These are phyloP conservation scores for Aspergillus chevalieri DNA, from an alignment of 2,329 filamentous ascomycete genomes.

Conservation along the genomic window DNA sequence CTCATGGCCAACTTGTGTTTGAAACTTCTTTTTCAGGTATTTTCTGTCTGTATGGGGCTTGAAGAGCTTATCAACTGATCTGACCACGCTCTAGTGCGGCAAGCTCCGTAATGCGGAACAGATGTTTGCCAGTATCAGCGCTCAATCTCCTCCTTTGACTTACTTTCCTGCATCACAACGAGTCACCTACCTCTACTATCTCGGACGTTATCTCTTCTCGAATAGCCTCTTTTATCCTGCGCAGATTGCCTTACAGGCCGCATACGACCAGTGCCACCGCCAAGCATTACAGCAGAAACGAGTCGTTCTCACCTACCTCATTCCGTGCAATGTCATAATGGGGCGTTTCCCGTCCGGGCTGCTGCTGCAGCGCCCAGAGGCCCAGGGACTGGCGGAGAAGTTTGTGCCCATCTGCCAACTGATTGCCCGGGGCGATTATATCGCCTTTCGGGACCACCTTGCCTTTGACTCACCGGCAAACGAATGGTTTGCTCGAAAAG, in stretches of 20 bases:
- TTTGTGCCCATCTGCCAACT: slow-evolving; percentile 70
- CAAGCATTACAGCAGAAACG: slow-evolving; percentile 60
- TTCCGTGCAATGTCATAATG: slow-evolving; percentile 74
- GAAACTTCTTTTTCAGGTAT: slow-evolving; percentile 75
- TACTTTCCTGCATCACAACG: slow-evolving; percentile 80
- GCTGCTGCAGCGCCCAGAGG: slow-evolving; percentile 66
- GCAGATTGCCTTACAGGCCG: slow-evolving; percentile 65
- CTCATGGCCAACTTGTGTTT: slow-evolving; percentile 86
- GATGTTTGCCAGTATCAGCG: slow-evolving; percentile 81
- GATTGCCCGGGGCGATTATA: slow-evolving; percentile 67
- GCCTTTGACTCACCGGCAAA: slow-evolving; percentile 49
- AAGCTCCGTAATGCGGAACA: slow-evolving; percentile 79
- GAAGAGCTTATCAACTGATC: not conserved
- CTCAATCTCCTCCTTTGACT: slow-evolving; percentile 71
- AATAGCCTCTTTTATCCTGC: slow-evolving; percentile 78
- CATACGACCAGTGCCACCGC: slow-evolving; percentile 69
- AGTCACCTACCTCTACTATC: slow-evolving; percentile 90
- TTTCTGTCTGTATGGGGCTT: not conserved
- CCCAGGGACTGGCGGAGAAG: slow-evolving; percentile 55
- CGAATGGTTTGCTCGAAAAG: slow-evolving; percentile 68
- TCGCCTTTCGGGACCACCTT: slow-evolving; percentile 65
- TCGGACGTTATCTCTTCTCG: slow-evolving; percentile 82
- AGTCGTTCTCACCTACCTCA: slow-evolving; percentile 75
- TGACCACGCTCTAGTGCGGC: slow-evolving; percentile 51
- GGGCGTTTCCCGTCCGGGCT: slow-evolving; percentile 69